Percentiles rank a stretch among this genome's conserved stretches.
Evolutionary conservation across 2,329 filamentous ascomycete species (phyloP).

Genomic region (Neonectria ditissima): DNA sequence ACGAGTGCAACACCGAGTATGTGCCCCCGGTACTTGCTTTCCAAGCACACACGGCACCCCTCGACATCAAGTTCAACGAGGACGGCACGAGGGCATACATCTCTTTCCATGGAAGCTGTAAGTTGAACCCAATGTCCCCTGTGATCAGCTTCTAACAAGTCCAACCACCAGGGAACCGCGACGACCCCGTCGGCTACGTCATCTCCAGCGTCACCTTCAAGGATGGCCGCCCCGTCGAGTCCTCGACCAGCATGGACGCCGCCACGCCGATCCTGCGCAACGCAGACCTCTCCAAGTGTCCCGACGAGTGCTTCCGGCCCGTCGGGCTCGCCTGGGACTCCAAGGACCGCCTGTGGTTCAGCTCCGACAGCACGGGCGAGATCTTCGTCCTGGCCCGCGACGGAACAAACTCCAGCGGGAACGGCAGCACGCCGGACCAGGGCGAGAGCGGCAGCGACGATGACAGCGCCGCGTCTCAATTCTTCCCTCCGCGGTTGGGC

Average conservation of each 20-base stretch:
- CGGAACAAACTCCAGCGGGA: conserved; percentile 9
- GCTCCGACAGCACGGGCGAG: conserved; percentile 73
- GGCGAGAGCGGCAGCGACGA: conserved; percentile 26
- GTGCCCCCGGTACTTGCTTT: conserved; percentile 68
- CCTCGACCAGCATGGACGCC: conserved; percentile 58
- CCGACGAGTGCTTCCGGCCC: conserved; percentile 70
- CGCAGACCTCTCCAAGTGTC: conserved; percentile 63
- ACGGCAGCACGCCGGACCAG: conserved; percentile 12
- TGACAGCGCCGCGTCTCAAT: conserved; percentile 38
- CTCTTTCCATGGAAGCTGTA: conserved; percentile 79
- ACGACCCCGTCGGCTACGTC: conserved; percentile 60
- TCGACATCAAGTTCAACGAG: conserved; percentile 76
- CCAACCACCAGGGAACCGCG: conserved; percentile 53
- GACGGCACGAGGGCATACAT: conserved; percentile 72
- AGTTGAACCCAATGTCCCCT: conserved; percentile 37
- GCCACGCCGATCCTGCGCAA: conserved; percentile 68
- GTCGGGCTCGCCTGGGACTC: conserved; percentile 67
- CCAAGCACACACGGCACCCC: conserved; percentile 75
- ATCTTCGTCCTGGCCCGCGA: conserved; percentile 65
- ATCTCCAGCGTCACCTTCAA: conserved; percentile 57
- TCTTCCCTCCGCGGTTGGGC: conserved; percentile 33
- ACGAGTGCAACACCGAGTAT: conserved; percentile 56
- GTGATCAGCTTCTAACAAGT: conserved; percentile 16
- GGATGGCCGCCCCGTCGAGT: conserved; percentile 55
- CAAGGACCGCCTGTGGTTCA: conserved; percentile 70